A percentile compares a stretch with the other conserved stretches of the same genome.
Conservation (phyloP, 106 monocot genomes). For the Dendrobium huoshanense region DNA sequence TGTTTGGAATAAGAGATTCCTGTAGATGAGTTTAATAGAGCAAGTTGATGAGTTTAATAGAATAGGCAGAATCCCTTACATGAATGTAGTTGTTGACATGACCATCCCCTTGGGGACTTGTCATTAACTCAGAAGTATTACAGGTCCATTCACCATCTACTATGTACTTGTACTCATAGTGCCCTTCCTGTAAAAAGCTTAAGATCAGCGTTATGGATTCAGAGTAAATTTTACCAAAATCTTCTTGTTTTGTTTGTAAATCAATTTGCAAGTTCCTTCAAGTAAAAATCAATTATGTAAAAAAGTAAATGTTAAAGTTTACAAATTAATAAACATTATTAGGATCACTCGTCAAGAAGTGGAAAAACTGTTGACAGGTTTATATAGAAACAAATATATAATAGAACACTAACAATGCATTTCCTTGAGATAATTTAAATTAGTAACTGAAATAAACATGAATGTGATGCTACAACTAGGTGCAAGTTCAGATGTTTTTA, state of each 20-base stretch:
- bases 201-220: not conserved
- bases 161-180: constrained; percentile 95
- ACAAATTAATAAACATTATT: not conserved
- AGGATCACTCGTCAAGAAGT: not conserved
- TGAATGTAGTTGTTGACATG: constrained; percentile 75
- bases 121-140: constrained; percentile 55
- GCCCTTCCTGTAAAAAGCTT: constrained; percentile 46
- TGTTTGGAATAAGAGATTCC: too few relatives aligned
- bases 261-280: not conserved
- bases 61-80: not conserved
- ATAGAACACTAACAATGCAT: not conserved
- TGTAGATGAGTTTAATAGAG: not conserved
- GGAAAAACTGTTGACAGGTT: not conserved
- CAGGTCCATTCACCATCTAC: constrained; percentile 72
- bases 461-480: not conserved
- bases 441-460: not conserved
- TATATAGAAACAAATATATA: too few relatives aligned
- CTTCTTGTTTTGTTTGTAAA: not conserved
- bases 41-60: not conserved
- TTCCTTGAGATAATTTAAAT: not conserved
- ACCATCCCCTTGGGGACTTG: constrained; percentile 54
- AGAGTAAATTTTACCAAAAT: not conserved
- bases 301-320: not conserved
- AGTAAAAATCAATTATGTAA: not conserved
- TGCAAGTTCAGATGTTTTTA: not conserved